A percentile compares a stretch with the other conserved stretches of the same genome.
These are phyloP conservation scores for Diaporthe sp. DNA, from an alignment of 2,329 filamentous ascomycete species.

Conservation along the genomic window DNA sequence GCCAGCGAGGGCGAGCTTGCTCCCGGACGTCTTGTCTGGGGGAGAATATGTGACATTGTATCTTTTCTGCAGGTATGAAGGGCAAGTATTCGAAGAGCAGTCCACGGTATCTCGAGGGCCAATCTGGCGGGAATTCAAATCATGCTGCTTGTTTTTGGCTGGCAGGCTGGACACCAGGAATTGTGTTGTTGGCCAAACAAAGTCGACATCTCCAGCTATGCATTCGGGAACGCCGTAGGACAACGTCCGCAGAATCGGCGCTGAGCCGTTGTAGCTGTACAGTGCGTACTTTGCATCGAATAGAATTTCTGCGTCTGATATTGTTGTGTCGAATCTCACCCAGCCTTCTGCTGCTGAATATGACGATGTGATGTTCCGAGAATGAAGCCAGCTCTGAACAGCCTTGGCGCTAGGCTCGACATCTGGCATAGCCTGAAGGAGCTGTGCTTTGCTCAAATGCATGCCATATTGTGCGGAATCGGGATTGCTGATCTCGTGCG, in stretches of 20 bases:
- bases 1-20: slow-evolving; percentile 20
- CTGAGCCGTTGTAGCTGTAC: neutral
- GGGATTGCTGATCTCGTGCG: neutral
- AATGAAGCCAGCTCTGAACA: neutral
- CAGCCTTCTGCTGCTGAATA: neutral
- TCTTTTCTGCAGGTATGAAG: slow-evolving; percentile 60
- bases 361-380: neutral
- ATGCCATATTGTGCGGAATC: neutral
- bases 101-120: neutral
- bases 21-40: slow-evolving; percentile 13
- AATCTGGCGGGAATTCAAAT: neutral
- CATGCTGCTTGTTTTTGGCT: slow-evolving; percentile 39
- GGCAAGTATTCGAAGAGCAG: slow-evolving; percentile 57
- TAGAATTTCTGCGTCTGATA: neutral
- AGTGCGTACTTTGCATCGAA: neutral
- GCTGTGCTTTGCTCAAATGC: neutral
- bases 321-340: neutral
- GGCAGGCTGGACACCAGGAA: slow-evolving; percentile 52
- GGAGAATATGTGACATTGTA: slow-evolving; percentile 53
- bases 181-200: slow-evolving; percentile 75
- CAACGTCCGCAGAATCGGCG: slow-evolving; percentile 57
- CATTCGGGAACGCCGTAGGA: slow-evolving; percentile 72
- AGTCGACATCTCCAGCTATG: slow-evolving; percentile 66
- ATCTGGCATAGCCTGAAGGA: neutral
- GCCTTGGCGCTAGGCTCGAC: neutral